A percentile compares a stretch with the other conserved stretches of the same genome.
phyloP scores from a whole-genome alignment of 306 rosid genomes.

The Vigna hirtella region DNA sequence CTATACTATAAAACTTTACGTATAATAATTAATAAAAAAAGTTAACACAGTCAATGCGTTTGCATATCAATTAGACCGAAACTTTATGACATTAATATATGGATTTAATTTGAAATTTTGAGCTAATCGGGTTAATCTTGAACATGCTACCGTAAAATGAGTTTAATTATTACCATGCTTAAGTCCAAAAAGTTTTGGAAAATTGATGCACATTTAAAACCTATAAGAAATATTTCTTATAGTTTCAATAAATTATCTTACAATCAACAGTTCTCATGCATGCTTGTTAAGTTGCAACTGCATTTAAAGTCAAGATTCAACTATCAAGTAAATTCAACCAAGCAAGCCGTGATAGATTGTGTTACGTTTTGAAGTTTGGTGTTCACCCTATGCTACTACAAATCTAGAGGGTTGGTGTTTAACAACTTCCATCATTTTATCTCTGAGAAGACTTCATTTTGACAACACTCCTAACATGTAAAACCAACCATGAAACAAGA shows the following conservation, averaged over 20 bases:
- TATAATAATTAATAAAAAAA: no score
- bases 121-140: no score
- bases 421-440: slow-evolving; percentile 21
- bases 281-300: slow-evolving; percentile 30
- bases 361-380: slow-evolving; percentile 24
- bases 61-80: no score
- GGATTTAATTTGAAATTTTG: no score
- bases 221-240: background rate
- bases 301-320: slow-evolving; percentile 33
- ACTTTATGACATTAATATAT: no score
- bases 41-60: no score
- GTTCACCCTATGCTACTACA: slow-evolving; percentile 1
- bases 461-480: slow-evolving; percentile 29
- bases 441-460: slow-evolving; percentile 17
- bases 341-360: slow-evolving; percentile 13
- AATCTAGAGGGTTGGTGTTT: slow-evolving; percentile 31
- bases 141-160: no score
- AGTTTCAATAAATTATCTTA: slow-evolving; percentile 4
- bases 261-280: slow-evolving; percentile 24
- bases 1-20: no score
- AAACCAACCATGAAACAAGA: background rate
- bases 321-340: slow-evolving; percentile 12
- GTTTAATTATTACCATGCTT: no score
- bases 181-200: no score
- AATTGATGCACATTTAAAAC: background rate